These are phyloP conservation scores for Ganoderma resinaceum DNA, from an alignment of 1,284 basidiomycete genomes.

Conservation along the genomic window DNA sequence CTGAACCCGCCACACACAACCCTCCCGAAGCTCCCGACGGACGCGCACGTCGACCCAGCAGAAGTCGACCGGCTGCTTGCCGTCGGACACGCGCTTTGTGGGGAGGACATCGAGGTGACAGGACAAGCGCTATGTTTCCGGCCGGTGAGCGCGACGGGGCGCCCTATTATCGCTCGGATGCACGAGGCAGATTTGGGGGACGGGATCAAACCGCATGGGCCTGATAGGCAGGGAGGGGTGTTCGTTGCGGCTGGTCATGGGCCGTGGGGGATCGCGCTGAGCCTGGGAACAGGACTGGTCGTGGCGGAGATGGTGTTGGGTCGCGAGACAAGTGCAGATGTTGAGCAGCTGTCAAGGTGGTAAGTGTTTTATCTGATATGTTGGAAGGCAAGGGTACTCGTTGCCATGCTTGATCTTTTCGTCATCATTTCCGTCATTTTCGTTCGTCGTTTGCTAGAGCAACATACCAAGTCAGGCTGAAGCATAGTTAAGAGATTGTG, in stretches of 20 bases:
- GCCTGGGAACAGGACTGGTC: slow-evolving; percentile 44
- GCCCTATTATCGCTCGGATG: slow-evolving; percentile 41
- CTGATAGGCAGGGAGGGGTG: slow-evolving; percentile 33
- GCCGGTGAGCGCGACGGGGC: slow-evolving; percentile 41
- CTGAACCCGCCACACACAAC: slow-evolving; percentile 40
- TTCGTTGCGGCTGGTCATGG: slow-evolving; percentile 46
- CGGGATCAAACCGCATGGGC: slow-evolving; percentile 30
- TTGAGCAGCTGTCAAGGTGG: slow-evolving; percentile 38
- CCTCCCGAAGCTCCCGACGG: slow-evolving; percentile 40
- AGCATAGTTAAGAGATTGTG: background rate
- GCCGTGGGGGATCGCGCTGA: slow-evolving; percentile 47
- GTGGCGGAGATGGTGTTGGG: slow-evolving; percentile 43
- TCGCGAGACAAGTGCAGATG: slow-evolving; percentile 41
- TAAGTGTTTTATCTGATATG: slow-evolving; percentile 27
- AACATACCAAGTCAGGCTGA: background rate
- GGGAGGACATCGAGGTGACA: slow-evolving; percentile 37
- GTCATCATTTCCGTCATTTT: background rate
- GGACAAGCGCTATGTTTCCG: slow-evolving; percentile 43
- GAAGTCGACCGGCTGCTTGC: slow-evolving; percentile 34
- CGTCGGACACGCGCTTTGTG: slow-evolving; percentile 36
- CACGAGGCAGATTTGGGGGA: slow-evolving; percentile 37
- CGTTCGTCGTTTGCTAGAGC: background rate
- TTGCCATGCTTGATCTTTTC: background rate
- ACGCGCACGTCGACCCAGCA: slow-evolving; percentile 25
- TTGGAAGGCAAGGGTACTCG: background rate